Conservation (phyloP, 805 yeast genomes). For the Pichia rugopelliculosa region DNA sequence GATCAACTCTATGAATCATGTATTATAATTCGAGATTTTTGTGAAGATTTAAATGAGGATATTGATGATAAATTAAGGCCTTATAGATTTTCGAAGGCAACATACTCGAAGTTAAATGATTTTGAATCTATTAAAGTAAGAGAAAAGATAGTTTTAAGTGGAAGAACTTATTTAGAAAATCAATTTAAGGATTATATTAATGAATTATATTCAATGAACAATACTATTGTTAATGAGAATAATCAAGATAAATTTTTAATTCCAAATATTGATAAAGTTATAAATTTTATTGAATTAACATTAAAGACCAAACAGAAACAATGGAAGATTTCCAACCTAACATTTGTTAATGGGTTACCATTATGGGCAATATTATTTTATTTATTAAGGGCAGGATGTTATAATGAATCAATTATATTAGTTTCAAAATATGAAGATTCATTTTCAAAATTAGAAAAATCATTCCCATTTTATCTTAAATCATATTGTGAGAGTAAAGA, state of each 20-base stretch:
- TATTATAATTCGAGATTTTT: slow-evolving; percentile 51
- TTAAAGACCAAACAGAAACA: slow-evolving; percentile 32
- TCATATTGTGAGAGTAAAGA: slow-evolving; percentile 55
- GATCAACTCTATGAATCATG: slow-evolving; percentile 71
- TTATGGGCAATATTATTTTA: slow-evolving; percentile 93
- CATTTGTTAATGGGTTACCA: slow-evolving; percentile 74
- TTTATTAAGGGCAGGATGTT: slow-evolving; percentile 75
- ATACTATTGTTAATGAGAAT: background rate
- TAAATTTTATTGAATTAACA: slow-evolving; percentile 48
- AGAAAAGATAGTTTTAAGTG: slow-evolving; percentile 42
- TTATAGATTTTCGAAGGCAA: slow-evolving; percentile 28
- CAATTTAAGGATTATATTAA: slow-evolving; percentile 77
- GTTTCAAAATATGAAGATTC: slow-evolving; percentile 57
- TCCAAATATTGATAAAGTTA: slow-evolving; percentile 60
- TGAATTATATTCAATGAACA: slow-evolving; percentile 44
- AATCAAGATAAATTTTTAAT: slow-evolving; percentile 21
- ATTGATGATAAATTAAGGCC: slow-evolving; percentile 28
- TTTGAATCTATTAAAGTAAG: slow-evolving; percentile 32
- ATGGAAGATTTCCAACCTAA: slow-evolving; percentile 48
- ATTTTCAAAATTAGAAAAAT: slow-evolving; percentile 77
- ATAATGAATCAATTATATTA: slow-evolving; percentile 68
- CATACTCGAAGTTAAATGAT: slow-evolving; percentile 23
- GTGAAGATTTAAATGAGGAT: slow-evolving; percentile 29
- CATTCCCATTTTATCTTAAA: slow-evolving; percentile 73
- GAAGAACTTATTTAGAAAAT: slow-evolving; percentile 56